These are phyloP conservation scores for Flagelloscypha sp. DNA, from an alignment of 768 basidiomycete genomes.

Conservation along the genomic window DNA sequence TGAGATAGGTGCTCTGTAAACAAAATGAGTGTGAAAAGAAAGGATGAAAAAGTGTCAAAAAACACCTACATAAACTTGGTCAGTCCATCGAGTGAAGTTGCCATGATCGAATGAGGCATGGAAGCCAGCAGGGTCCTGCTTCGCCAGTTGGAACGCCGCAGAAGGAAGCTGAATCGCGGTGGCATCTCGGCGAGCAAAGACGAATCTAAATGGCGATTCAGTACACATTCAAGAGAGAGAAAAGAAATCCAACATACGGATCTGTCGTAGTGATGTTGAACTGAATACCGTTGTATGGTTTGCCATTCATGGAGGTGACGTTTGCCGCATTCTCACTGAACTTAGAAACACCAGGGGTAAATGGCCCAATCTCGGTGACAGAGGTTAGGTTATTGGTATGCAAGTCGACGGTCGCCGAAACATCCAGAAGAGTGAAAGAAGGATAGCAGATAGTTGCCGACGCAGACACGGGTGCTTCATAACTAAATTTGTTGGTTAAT, in stretches of 20 bases:
- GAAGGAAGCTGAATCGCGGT: constrained; percentile 42
- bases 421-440: constrained; percentile 34
- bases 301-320: constrained; percentile 38
- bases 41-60: constrained; percentile 1
- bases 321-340: constrained; percentile 34
- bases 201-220: too few species aligned
- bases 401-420: constrained; percentile 35
- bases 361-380: constrained; percentile 33
- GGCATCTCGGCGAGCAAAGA: constrained; percentile 30
- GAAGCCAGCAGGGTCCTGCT: constrained; percentile 29
- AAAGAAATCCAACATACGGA: too few species aligned
- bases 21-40: constrained; percentile 1
- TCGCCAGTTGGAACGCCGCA: constrained; percentile 40
- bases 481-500: constrained; percentile 13
- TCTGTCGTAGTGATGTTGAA: constrained; percentile 37
- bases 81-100: constrained; percentile 28
- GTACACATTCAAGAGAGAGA: too few species aligned
- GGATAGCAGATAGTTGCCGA: constrained; percentile 44
- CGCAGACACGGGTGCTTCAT: constrained; percentile 27
- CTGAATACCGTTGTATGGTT: constrained; percentile 46
- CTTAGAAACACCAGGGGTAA: constrained; percentile 23
- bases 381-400: constrained; percentile 33
- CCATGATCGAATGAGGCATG: constrained; percentile 27
- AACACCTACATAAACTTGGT: constrained; percentile 41
- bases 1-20: constrained; percentile 36